A percentile compares a stretch with the other conserved stretches of the same genome.
Evolutionary conservation across 1,284 basidiomycete genomes (phyloP).

Genomic region (Rhodotorula glutinis): DNA sequence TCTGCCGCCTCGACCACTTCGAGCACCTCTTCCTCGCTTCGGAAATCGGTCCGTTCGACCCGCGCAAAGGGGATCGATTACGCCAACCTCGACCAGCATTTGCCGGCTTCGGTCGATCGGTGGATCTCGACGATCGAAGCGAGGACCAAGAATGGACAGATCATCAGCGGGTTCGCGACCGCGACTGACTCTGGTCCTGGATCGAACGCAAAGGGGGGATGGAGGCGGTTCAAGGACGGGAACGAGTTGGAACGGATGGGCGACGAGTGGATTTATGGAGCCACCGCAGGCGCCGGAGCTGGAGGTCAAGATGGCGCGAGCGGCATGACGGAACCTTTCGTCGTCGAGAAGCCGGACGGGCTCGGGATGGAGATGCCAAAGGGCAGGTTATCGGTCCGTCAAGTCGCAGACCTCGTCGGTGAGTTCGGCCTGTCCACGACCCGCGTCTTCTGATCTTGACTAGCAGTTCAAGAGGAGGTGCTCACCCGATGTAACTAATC

Average conservation of each 20-base stretch:
- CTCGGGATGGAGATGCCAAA: constrained; percentile 81
- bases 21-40: neutral
- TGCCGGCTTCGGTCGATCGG: constrained; percentile 58
- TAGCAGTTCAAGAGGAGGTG: neutral
- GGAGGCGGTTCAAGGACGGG: constrained; percentile 62
- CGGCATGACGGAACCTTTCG: constrained; percentile 70
- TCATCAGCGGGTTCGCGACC: constrained; percentile 54
- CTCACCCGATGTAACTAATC: too few relatives aligned
- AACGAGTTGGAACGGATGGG: constrained; percentile 55
- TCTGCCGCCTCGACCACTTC: too few relatives aligned
- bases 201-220: too few relatives aligned
- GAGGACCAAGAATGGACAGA: constrained; percentile 48
- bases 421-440: neutral
- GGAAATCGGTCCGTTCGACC: constrained; percentile 27
- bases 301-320: neutral
- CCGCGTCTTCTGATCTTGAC: too few relatives aligned
- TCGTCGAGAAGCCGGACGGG: constrained; percentile 70
- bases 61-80: constrained; percentile 62
- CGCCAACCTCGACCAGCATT: constrained; percentile 59
- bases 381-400: constrained; percentile 63
- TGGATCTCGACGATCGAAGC: constrained; percentile 66
- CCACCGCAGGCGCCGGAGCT: constrained; percentile 48
- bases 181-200: too few relatives aligned
- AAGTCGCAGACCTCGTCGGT: constrained; percentile 73
- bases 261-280: constrained; percentile 66